phyloP scores from a whole-genome alignment of 192 early-diverging fungal genomes.

The Podila minutissima region DNA sequence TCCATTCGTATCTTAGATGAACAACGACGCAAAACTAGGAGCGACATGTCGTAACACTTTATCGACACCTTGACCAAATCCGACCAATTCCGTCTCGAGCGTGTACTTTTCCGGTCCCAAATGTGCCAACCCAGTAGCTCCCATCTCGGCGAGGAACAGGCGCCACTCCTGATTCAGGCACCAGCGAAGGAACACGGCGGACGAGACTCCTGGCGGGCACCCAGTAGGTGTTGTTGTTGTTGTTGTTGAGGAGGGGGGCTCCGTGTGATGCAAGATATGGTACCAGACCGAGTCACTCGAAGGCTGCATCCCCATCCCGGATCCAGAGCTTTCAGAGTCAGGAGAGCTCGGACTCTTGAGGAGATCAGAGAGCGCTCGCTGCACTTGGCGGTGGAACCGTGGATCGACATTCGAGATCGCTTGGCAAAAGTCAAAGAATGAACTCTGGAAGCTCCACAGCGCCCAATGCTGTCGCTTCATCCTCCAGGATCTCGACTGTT shows the following conservation, averaged over 20 bases:
- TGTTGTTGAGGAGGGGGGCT: background rate
- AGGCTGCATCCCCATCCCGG: background rate
- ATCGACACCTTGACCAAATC: too few species aligned
- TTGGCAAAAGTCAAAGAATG: slow-evolving; percentile 16
- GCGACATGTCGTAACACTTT: too few species aligned
- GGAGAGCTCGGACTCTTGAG: background rate
- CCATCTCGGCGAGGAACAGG: background rate
- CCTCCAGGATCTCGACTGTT: background rate
- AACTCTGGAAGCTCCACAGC: slow-evolving; percentile 16
- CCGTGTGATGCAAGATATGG: slow-evolving; percentile 12
- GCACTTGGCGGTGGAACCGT: slow-evolving; percentile 25
- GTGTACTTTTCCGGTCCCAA: too few species aligned
- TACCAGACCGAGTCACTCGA: slow-evolving; percentile 14
- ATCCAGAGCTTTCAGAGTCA: background rate
- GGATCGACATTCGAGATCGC: slow-evolving; percentile 8
- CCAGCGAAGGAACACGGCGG: slow-evolving; percentile 12
- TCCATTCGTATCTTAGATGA: too few species aligned
- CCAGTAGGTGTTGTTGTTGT: background rate
- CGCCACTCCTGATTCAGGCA: slow-evolving; percentile 15
- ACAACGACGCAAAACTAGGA: too few species aligned
- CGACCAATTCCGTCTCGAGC: too few species aligned
- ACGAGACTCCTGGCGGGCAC: background rate
- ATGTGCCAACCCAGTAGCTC: background rate
- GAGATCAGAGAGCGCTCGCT: background rate
- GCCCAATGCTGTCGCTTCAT: slow-evolving; percentile 8